Evolutionary conservation across 2,329 filamentous ascomycete genomes (phyloP), one percentile per base, ranked within the genome.

Genomic region (Penicillium olsonii): DNA sequence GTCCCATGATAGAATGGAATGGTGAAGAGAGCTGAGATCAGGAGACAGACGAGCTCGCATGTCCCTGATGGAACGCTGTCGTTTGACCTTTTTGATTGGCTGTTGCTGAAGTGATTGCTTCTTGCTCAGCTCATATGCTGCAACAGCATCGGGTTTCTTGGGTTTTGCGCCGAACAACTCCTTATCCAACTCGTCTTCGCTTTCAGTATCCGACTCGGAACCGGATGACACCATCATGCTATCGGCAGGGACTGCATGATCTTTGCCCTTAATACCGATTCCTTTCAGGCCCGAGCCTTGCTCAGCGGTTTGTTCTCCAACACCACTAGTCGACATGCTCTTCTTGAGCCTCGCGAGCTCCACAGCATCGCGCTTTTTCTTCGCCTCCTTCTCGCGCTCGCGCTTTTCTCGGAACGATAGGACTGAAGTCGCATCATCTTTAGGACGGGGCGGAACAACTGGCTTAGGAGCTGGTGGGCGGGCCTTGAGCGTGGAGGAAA

Each of bases 1-100:
- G 58, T 99, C 89, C 94, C 94, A 99, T 48, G 87, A 83, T 3
- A 99, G 82, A 42, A 99, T 90, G 15, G 87, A 87, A 61, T 88
- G 86, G 67, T 97, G 94, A 24, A 99, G 75, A 14, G 84, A 79
- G 31, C 90, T 87, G 73, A 99, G 87, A 57, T 95, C 90, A 7
- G 95, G 94, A 26, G 92, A 88, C 52, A 99, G 79, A 54, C 94
- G 87, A 56, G 94, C 92, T 60, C 92, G 87, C 84, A 96, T 92
- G 71, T 99, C 94, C 70, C 95, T 95, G 38, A 87, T 84, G 14
- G 91, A 92, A 42, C 92, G 84, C 54, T 87, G 79, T 43, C 90
- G 83, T 67, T 90, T 88, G 57, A 84, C 77, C 74, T 96, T 96
- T 72, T 90, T 92, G 48, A 95, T 84, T 0, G 92, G 92, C 37